Evolutionary conservation across 768 basidiomycete genomes (phyloP), one percentile per base, ranked within the genome.

Genomic region (Guyanaporus albipodus): DNA sequence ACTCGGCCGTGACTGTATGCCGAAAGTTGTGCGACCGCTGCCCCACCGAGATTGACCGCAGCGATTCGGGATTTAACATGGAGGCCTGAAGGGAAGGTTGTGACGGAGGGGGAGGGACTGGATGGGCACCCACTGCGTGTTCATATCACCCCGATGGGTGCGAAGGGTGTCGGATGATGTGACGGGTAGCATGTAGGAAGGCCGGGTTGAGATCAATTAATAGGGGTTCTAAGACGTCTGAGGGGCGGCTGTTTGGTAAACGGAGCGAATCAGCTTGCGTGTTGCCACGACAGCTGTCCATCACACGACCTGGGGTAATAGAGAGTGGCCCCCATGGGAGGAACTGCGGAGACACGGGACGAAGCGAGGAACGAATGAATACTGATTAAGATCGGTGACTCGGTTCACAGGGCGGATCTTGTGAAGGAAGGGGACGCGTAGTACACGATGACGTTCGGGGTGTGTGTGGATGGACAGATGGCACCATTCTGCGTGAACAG

Each of bases 281-380:
- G 12, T 11, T 11, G 38, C 46, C 54, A 48, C 40, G 35, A 32
- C 35, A 18, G n/a, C 18, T 4, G 28, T 10, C 46, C 8, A 48
- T 61, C 61, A 61, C 61, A 61, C 58, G 49, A 61, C 61, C 56
- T 53, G 61, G 61, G 60, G 60, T 62, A 62, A 61, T 61, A 58
- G 55, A 8, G 50, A 55, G 55, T 53, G 48, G 37, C n/a, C 44
- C 47, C 53, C 57, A 61, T 42, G 52, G 49, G 50, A 56, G 33
- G 43, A 38, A 49, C 53, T 53, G 54, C 58, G 58, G 60, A 59
- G 54, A 46, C 23, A 31, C 31, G 36, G n/a, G 47, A 36, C 18
- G 29, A 38, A 36, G 41, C 33, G 28, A n/a, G n/a, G n/a, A n/a
- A n/a, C n/a, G n/a, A n/a, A 52, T 52, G 38, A 44, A 46, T 29